Percentiles rank a stretch among this genome's conserved stretches.
These are phyloP conservation scores for Vitis rotundifolia DNA, from an alignment of 164 flowering plant genomes.

Conservation along the genomic window DNA sequence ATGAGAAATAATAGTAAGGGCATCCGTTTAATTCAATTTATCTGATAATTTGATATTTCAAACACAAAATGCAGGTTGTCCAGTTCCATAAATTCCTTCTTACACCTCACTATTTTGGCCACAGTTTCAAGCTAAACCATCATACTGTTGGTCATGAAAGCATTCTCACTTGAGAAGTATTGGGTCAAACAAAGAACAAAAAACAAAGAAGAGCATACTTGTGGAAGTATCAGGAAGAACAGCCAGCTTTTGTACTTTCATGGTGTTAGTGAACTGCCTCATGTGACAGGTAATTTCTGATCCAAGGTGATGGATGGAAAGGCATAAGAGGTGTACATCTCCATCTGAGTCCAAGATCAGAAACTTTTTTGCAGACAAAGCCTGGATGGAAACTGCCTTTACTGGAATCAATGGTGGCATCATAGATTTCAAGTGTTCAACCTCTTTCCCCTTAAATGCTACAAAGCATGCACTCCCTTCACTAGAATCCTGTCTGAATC, in stretches of 20 bases:
- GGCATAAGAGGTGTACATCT: slow-evolving; percentile 51
- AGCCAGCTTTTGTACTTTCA: slow-evolving; percentile 69
- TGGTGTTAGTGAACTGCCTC: slow-evolving; percentile 48
- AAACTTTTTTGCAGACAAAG: slow-evolving; percentile 53
- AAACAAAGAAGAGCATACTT: slow-evolving; percentile 33
- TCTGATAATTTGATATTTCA: background rate
- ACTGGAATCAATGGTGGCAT: slow-evolving; percentile 19
- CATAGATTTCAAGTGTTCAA: slow-evolving; percentile 24
- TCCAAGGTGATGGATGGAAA: slow-evolving; percentile 35
- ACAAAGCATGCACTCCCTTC: slow-evolving; percentile 47
- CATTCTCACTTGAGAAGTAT: too few relatives aligned
- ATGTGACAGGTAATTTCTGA: slow-evolving; percentile 36
- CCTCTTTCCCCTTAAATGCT: slow-evolving; percentile 39
- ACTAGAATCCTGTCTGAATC: slow-evolving; percentile 57
- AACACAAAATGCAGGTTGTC: too few relatives aligned
- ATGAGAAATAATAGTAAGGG: background rate
- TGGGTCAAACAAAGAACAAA: background rate
- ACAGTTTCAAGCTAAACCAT: too few relatives aligned
- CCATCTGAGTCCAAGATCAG: slow-evolving; percentile 76
- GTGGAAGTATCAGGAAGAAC: slow-evolving; percentile 57
- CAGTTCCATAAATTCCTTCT: too few relatives aligned
- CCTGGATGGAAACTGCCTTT: slow-evolving; percentile 67
- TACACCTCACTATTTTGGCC: too few relatives aligned
- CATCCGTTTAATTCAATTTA: background rate
- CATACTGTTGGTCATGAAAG: background rate